phyloP scores from a whole-genome alignment of 2,329 filamentous ascomycete genomes.

The Exophiala alcalophila region DNA sequence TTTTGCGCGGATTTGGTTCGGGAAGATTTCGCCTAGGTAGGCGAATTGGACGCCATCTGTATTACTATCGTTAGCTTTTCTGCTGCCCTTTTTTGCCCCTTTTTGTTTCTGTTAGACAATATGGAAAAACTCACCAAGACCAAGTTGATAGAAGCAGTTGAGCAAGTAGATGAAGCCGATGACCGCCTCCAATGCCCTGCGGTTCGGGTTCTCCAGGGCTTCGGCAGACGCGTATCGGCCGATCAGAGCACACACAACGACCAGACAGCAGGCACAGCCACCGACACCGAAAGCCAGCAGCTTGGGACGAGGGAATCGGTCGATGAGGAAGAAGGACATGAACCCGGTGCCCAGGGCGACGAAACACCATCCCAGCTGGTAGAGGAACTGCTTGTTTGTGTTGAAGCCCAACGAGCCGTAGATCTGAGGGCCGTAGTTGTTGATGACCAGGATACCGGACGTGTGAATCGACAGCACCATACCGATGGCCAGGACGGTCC shows the following conservation, averaged over 20 bases:
- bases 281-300: conserved; percentile 17
- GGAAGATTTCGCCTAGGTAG: conserved; percentile 20
- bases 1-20: conserved; percentile 22
- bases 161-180: conserved; percentile 37
- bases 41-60: conserved; percentile 16
- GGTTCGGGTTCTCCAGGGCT: conserved; percentile 27
- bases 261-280: conserved; percentile 13
- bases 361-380: conserved; percentile 20
- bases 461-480: conserved; percentile 27
- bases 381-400: conserved; percentile 30
- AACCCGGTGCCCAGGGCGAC: conserved; percentile 14
- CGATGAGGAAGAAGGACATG: conserved; percentile 23
- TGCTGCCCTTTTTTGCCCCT: neutral
- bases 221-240: conserved; percentile 6
- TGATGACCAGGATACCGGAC: conserved; percentile 47
- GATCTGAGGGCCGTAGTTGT: conserved; percentile 42
- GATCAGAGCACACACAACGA: conserved; percentile 11
- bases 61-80: neutral
- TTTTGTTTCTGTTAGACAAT: neutral
- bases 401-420: conserved; percentile 47
- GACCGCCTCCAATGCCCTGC: conserved; percentile 34
- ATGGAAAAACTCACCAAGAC: conserved; percentile 6
- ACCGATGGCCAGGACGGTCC: conserved; percentile 13
- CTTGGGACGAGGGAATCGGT: conserved; percentile 18
- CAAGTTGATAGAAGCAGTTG: conserved; percentile 12